Percentiles rank a stretch among this genome's conserved stretches.
phyloP scores from a whole-genome alignment of 495 filamentous ascomycete genomes.

The Halenospora varia region DNA sequence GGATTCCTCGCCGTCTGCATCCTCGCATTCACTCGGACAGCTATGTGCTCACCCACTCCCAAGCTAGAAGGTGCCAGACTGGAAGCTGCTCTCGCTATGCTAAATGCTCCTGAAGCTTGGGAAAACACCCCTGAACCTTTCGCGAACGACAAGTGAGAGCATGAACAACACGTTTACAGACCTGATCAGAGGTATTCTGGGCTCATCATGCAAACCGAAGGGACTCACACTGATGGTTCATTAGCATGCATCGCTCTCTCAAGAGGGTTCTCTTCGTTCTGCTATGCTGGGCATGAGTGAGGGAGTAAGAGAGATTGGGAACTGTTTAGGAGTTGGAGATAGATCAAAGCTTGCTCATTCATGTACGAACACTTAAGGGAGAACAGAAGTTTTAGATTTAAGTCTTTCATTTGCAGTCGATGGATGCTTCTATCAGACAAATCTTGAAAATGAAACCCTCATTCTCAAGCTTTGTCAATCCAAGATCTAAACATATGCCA shows the following conservation, averaged over 20 bases:
- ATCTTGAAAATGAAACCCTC: neutral
- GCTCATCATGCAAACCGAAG: neutral
- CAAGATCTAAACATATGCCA: neutral
- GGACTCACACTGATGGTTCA: neutral
- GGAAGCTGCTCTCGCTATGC: neutral
- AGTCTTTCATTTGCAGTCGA: neutral
- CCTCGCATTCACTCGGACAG: neutral
- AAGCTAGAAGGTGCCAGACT: neutral
- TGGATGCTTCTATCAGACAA: neutral
- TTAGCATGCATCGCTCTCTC: neutral
- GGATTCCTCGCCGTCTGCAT: neutral
- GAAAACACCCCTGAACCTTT: neutral
- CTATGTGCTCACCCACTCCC: neutral
- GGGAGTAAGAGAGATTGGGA: neutral
- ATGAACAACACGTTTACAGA: neutral
- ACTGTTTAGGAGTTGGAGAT: neutral
- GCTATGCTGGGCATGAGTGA: neutral
- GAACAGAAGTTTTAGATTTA: neutral
- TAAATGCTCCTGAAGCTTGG: neutral
- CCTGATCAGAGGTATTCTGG: neutral
- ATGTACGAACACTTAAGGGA: neutral
- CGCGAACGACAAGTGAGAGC: neutral
- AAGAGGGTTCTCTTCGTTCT: neutral
- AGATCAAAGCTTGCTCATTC: neutral
- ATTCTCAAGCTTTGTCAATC: neutral